Percentiles rank a stretch among this genome's conserved stretches.
phyloP scores from a whole-genome alignment of 306 rosid genomes.

The Rosa persica region DNA sequence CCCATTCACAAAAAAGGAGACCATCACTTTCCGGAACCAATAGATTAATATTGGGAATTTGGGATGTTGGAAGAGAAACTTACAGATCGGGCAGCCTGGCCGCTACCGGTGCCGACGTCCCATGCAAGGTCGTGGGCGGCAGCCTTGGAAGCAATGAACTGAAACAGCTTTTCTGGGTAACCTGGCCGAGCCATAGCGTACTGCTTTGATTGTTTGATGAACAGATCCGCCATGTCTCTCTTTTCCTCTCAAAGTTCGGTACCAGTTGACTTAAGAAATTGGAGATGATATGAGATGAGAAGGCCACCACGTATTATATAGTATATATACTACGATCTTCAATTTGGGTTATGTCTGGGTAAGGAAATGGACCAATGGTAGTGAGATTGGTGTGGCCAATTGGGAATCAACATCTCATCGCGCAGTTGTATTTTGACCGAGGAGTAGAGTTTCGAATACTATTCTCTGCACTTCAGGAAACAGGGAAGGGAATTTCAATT shows the following conservation, averaged over 20 bases:
- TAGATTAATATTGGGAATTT: background rate
- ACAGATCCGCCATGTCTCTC: constrained; percentile 39
- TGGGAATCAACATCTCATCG: background rate
- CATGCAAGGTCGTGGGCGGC: constrained; percentile 58
- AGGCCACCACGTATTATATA: background rate
- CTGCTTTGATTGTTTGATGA: constrained; percentile 55
- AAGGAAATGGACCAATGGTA: background rate
- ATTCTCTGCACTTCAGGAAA: background rate
- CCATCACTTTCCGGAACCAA: background rate
- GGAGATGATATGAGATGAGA: background rate
- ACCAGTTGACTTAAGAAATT: background rate
- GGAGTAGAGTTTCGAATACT: background rate
- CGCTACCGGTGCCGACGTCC: constrained; percentile 90
- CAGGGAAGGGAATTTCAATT: background rate
- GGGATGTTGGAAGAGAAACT: background rate
- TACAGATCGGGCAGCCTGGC: constrained; percentile 81
- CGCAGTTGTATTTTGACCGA: background rate
- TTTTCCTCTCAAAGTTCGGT: background rate
- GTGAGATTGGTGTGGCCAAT: background rate
- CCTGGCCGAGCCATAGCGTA: constrained; percentile 58
- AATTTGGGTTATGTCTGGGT: background rate
- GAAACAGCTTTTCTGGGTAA: constrained; percentile 59
- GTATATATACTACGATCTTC: background rate
- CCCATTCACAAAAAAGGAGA: background rate
- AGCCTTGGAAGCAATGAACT: constrained; percentile 68